These are phyloP conservation scores for Calonectria montana DNA, from an alignment of 2,329 filamentous ascomycete genomes.

Conservation along the genomic window DNA sequence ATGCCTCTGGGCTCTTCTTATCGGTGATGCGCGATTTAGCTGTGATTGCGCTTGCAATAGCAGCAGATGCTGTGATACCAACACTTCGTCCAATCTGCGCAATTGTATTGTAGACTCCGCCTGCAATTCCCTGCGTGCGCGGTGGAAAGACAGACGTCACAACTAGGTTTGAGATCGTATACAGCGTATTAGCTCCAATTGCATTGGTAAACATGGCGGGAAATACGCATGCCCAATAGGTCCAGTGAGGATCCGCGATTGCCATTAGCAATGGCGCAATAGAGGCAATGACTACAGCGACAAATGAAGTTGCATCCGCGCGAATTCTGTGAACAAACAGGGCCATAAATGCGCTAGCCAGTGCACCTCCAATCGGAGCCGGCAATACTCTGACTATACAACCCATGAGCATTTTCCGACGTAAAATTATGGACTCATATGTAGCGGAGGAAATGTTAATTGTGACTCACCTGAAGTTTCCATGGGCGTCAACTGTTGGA, in stretches of 20 bases:
- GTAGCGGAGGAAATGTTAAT: background rate
- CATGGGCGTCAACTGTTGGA: constrained; percentile 6
- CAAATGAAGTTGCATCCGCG: constrained; percentile 37
- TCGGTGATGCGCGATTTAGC: background rate
- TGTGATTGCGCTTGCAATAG: constrained; percentile 51
- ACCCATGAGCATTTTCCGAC: background rate
- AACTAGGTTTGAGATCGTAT: constrained; percentile 63
- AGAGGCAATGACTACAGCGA: constrained; percentile 52
- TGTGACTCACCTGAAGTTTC: constrained; percentile 1
- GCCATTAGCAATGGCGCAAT: constrained; percentile 63
- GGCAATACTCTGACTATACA: background rate
- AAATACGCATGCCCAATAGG: constrained; percentile 59
- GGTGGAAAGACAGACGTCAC: constrained; percentile 62
- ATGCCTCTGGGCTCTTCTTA: constrained; percentile 33
- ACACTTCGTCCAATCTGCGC: constrained; percentile 62
- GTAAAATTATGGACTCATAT: background rate
- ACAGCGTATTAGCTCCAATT: constrained; percentile 56
- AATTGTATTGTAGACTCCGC: constrained; percentile 67
- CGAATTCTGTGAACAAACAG: constrained; percentile 5
- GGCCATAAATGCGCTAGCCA: constrained; percentile 5
- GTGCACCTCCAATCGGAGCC: constrained; percentile 1
- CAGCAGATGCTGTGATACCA: constrained; percentile 54
- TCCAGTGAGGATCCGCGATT: background rate
- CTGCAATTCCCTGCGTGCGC: constrained; percentile 65
- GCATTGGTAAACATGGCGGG: constrained; percentile 51